These are phyloP conservation scores for Ascochyta rabiei DNA, from an alignment of 2,329 filamentous ascomycete genomes.

Conservation along the genomic window DNA sequence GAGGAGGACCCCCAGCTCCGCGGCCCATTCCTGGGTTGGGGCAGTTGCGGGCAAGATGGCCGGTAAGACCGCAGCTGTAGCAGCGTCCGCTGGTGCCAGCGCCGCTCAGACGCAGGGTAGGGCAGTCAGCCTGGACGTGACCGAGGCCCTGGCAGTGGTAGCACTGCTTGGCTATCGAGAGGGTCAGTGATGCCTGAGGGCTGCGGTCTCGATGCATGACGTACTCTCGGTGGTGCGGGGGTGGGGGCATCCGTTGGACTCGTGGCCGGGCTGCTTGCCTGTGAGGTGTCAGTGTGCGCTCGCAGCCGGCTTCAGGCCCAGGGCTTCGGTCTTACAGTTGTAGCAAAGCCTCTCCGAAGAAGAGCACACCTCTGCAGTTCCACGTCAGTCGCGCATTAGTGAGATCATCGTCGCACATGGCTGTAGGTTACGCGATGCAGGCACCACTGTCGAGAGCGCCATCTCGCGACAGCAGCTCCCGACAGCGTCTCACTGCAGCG, in stretches of 20 bases:
- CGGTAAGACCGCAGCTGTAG: slow-evolving; percentile 94
- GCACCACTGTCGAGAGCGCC: slow-evolving; percentile 9
- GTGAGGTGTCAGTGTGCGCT: slow-evolving; percentile 17
- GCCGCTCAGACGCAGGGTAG: slow-evolving; percentile 87
- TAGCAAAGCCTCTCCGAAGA: slow-evolving; percentile 98
- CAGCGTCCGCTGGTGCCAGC: slow-evolving; percentile 83
- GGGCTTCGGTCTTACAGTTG: slow-evolving; percentile 74
- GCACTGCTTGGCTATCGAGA: slow-evolving; percentile 84
- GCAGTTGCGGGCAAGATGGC: slow-evolving; percentile 91
- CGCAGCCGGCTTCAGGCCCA: slow-evolving; percentile 1
- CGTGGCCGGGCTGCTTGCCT: slow-evolving; percentile 91
- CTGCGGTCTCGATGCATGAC: slow-evolving; percentile 33
- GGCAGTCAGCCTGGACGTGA: slow-evolving; percentile 98
- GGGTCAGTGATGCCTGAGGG: slow-evolving; percentile 2
- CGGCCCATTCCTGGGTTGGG: slow-evolving; percentile 74
- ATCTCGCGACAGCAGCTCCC: slow-evolving; percentile 22
- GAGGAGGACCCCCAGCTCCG: slow-evolving; percentile 67
- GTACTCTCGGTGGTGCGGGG: slow-evolving; percentile 91
- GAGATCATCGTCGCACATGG: slow-evolving; percentile 9
- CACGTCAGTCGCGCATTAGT: slow-evolving; percentile 29
- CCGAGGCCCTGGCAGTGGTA: slow-evolving; percentile 99
- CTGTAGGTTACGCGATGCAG: slow-evolving; percentile 28
- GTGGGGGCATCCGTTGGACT: slow-evolving; percentile 96
- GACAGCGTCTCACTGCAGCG: slow-evolving; percentile 28
- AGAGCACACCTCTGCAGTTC: slow-evolving; percentile 81